phyloP scores from a whole-genome alignment of 805 yeast species.

The Cyberlindnera samutprakarnensis region DNA sequence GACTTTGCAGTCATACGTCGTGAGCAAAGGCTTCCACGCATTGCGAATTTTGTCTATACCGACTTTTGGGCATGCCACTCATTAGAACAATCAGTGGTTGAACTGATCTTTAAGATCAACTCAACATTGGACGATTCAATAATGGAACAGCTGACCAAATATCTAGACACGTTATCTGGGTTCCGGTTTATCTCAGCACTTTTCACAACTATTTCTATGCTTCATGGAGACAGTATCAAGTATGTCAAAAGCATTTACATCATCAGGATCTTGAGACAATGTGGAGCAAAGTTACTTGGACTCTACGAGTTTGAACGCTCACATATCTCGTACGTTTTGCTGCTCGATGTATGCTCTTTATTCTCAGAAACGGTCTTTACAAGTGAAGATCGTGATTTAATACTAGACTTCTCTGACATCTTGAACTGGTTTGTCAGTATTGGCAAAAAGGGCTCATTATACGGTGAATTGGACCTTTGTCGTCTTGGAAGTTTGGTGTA shows the following conservation, averaged over 20 bases:
- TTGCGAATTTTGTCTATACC: neutral
- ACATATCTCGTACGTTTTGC: slow-evolving; percentile 30
- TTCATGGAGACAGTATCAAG: no score
- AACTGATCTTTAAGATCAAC: slow-evolving; percentile 4
- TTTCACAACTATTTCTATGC: no score
- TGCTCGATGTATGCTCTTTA: slow-evolving; percentile 25
- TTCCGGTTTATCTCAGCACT: slow-evolving; percentile 6
- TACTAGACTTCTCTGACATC: slow-evolving; percentile 41
- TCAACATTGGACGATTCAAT: slow-evolving; percentile 7
- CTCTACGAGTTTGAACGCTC: slow-evolving; percentile 28
- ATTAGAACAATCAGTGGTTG: slow-evolving; percentile 8
- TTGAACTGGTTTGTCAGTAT: slow-evolving; percentile 36
- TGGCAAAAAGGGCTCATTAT: slow-evolving; percentile 32
- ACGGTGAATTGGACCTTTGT: slow-evolving; percentile 28
- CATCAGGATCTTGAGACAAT: slow-evolving; percentile 10
- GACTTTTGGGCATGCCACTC: slow-evolving; percentile 3
- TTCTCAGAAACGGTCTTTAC: slow-evolving; percentile 25
- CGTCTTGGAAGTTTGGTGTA: slow-evolving; percentile 29
- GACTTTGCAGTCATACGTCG: slow-evolving; percentile 16
- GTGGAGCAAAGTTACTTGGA: slow-evolving; percentile 19
- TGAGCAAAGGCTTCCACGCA: neutral
- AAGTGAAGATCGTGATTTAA: slow-evolving; percentile 18
- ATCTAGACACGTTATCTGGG: no score
- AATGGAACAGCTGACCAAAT: no score
- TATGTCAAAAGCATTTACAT: slow-evolving; percentile 7